phyloP scores from a whole-genome alignment of 2,329 filamentous ascomycete species.

The Diaporthe ampelina region DNA sequence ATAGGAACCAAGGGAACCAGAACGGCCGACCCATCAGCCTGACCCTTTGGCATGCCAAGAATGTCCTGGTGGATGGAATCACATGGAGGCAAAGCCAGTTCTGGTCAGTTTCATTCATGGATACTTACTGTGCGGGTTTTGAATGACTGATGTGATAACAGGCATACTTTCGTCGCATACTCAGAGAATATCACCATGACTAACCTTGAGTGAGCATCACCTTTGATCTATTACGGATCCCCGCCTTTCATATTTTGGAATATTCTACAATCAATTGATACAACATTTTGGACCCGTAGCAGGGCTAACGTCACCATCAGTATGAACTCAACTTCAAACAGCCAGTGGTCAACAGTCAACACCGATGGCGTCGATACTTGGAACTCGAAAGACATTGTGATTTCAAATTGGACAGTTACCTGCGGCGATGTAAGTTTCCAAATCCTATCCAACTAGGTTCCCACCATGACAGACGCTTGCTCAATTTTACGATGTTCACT shows the following conservation, averaged over 20 bases:
- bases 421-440: constrained; percentile 53
- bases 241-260: too few relatives aligned
- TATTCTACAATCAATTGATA: too few relatives aligned
- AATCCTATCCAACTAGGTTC: neutral
- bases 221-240: too few relatives aligned
- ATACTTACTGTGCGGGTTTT: neutral
- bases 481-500: neutral
- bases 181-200: constrained; percentile 65
- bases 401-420: constrained; percentile 58
- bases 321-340: constrained; percentile 62
- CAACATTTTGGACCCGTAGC: too few relatives aligned
- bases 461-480: too few relatives aligned
- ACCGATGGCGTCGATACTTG: constrained; percentile 66
- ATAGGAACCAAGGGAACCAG: constrained; percentile 56
- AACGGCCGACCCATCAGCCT: constrained; percentile 60
- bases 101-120: constrained; percentile 49
- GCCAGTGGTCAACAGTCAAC: constrained; percentile 61
- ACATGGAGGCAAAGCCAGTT: constrained; percentile 62
- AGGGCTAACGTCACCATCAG: too few relatives aligned
- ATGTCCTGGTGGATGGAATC: constrained; percentile 60
- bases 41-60: constrained; percentile 61
- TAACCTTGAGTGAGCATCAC: too few relatives aligned
- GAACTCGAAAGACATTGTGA: too few relatives aligned
- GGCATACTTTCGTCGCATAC: constrained; percentile 59
- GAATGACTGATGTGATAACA: neutral